Base-by-base conservation (phyloP, 2,329 filamentous ascomycete genomes). In the Diaporthe velutina region DNA sequence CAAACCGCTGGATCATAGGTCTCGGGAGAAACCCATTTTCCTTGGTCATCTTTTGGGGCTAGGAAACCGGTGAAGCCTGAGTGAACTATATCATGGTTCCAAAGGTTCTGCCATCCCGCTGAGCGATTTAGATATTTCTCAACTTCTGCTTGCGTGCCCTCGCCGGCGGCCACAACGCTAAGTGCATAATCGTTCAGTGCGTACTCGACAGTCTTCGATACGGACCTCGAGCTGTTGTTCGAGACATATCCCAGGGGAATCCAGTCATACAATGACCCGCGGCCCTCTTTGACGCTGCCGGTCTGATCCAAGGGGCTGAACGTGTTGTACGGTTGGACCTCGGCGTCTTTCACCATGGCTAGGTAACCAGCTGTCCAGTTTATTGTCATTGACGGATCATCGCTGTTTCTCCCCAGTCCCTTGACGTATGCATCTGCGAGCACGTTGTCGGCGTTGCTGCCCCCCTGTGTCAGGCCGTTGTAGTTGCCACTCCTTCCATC, bases 331-430 rank as follows among this genome's bases (percentile, higher is more conserved):
- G 93, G 93, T 79, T 94, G 91, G 15, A 91, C 87, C 78, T 95
- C 93, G 5, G 93, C 93, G 76, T 96, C 93, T 74, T 93, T 93
- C 4, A 93, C 85, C 0, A 96, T 88, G 0, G 94, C 94, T 77
- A 91, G 89, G 76, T 94, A 95, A 0, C 91, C 93, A 4, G 88
- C 87, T 1, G 86, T 82, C 93, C 93, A 96, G 72, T 88, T 86
- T 76, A 86, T 81, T 71, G 85, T 87, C 73, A 88, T 89, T 25
- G 86, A 84, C 3, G 90, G 88, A 4, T 84, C 82, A 75, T 88
- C 89, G 6, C 95, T 88, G 4, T 89, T 90, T 5, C 84, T 84
- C 0, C 82, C 84, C 5, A 94, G 85, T 17, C 91, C 92, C 81
- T 95, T 95, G 33, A 94, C 73, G 75, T 88, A 94, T 0, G 91